A percentile compares a stretch with the other conserved stretches of the same genome.
Evolutionary conservation across 108 stramenopile species (phyloP).

Genomic region (Conticribra guillardii): DNA sequence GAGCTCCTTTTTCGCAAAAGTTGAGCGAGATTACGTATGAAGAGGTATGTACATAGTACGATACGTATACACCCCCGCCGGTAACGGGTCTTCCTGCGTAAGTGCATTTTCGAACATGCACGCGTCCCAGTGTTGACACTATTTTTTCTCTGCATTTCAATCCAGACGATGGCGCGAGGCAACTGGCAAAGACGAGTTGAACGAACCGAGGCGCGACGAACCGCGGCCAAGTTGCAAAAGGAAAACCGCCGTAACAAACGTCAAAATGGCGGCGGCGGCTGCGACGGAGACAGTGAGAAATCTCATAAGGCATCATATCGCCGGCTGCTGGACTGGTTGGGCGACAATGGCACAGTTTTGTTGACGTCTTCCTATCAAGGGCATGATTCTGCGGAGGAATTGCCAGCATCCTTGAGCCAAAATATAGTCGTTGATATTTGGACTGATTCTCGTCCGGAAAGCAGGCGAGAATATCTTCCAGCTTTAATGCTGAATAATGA

Average conservation of each 20-base stretch:
- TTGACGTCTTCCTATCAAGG: not conserved
- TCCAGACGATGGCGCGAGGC: conserved; percentile 46
- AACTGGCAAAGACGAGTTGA: conserved; percentile 69
- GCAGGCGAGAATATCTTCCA: conserved; percentile 28
- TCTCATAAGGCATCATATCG: conserved; percentile 10
- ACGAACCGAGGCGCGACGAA: conserved; percentile 44
- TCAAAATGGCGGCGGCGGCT: not conserved
- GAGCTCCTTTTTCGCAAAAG: too few species aligned
- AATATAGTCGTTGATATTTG: conserved; percentile 26
- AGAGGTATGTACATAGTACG: too few species aligned
- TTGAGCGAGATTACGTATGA: too few species aligned
- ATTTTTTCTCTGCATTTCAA: too few species aligned
- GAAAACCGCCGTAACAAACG: conserved; percentile 35
- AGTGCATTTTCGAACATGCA: too few species aligned
- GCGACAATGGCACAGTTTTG: conserved; percentile 16
- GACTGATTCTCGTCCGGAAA: conserved; percentile 22
- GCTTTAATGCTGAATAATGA: not conserved
- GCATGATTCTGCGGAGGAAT: too few species aligned
- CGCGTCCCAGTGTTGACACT: too few species aligned
- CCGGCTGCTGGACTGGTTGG: conserved; percentile 28
- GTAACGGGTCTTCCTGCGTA: too few species aligned
- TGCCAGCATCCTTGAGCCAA: too few species aligned
- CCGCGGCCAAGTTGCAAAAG: conserved; percentile 32
- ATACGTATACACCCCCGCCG: too few species aligned
- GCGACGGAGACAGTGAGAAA: conserved; percentile 7